A percentile compares a stretch with the other conserved stretches of the same genome.
Conservation (phyloP, 2,329 filamentous ascomycete species). For the Calycina herbarum region DNA sequence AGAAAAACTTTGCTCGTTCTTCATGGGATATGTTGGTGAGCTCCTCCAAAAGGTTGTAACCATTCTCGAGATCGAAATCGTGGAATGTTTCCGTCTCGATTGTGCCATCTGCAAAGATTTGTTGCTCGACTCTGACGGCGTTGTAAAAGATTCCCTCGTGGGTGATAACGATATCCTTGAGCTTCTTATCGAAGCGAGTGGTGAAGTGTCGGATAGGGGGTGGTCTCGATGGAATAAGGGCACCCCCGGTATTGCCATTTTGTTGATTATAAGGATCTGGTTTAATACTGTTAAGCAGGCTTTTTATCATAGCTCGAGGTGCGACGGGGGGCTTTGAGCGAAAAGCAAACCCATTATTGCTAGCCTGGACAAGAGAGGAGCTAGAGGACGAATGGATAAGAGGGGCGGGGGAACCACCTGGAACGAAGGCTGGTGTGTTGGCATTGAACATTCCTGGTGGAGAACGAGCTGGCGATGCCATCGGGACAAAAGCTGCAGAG, state of each 20-base stretch:
- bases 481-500: not conserved
- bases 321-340: not conserved
- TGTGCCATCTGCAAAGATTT: not conserved
- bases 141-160: conserved; percentile 4
- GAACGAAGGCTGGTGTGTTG: no score
- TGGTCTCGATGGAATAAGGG: not conserved
- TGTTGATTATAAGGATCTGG: not conserved
- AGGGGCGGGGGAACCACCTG: no score
- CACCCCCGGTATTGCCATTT: no score
- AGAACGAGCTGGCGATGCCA: not conserved
- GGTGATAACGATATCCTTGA: conserved; percentile 14
- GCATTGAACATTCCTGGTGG: no score
- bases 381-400: not conserved
- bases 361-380: not conserved
- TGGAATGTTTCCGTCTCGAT: not conserved
- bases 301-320: conserved; percentile 7
- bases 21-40: not conserved
- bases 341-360: not conserved
- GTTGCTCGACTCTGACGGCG: not conserved
- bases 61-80: not conserved
- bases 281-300: not conserved
- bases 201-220: not conserved
- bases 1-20: conserved; percentile 4
- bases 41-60: conserved; percentile 9
- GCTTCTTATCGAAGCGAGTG: not conserved